phyloP scores from a whole-genome alignment of 257 asterid species.

The Coffea canephora region DNA sequence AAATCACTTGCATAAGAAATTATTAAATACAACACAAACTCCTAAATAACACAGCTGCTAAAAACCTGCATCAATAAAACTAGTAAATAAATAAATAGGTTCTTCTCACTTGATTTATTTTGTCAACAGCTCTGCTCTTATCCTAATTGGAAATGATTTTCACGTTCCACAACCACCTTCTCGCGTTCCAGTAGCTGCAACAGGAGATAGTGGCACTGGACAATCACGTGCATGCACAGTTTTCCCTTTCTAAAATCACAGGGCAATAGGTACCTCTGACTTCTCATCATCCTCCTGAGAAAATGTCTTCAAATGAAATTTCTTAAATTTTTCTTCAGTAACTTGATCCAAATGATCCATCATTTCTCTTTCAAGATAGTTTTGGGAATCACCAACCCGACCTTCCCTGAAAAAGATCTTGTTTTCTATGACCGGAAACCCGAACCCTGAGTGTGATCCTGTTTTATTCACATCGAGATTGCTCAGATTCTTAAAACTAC shows the following conservation, averaged over 20 bases:
- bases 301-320: neutral
- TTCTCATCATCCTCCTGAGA: neutral
- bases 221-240: neutral
- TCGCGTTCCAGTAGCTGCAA: too few relatives aligned
- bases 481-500: constrained; percentile 32
- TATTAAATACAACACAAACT: too few relatives aligned
- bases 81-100: too few relatives aligned
- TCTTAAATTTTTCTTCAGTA: constrained; percentile 18
- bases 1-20: too few relatives aligned
- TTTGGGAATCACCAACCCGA: constrained; percentile 26
- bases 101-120: too few relatives aligned
- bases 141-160: too few relatives aligned
- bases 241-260: neutral
- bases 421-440: constrained; percentile 14
- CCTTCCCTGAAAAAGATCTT: constrained; percentile 28
- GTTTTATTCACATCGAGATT: constrained; percentile 27
- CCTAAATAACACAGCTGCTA: too few relatives aligned
- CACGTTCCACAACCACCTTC: too few relatives aligned
- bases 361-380: constrained; percentile 30
- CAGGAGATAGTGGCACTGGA: too few relatives aligned
- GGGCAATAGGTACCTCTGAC: too few relatives aligned
- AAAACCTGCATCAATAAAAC: too few relatives aligned
- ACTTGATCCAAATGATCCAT: constrained; percentile 21
- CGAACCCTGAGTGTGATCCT: constrained; percentile 15
- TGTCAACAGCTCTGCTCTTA: too few relatives aligned